Evolutionary conservation across 345 rosid species (phyloP).

Genomic region (Bretschneidera sinensis): DNA sequence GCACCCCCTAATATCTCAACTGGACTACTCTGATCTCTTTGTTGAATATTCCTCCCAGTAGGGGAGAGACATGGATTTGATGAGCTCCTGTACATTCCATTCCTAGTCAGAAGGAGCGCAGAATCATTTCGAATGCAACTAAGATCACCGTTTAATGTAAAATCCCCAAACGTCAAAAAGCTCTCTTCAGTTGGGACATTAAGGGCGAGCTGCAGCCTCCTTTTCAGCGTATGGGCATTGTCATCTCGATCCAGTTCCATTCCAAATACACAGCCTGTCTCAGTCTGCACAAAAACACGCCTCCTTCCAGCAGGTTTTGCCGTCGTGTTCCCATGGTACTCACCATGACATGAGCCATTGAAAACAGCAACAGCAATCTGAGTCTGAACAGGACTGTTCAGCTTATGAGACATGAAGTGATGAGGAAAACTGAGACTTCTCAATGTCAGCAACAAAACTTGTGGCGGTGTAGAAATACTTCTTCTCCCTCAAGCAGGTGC

Average conservation of each 20-base stretch:
- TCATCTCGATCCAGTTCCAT: conserved; percentile 55
- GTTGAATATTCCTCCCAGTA: conserved; percentile 40
- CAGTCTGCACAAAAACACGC: conserved; percentile 60
- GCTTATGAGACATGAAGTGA: conserved; percentile 27
- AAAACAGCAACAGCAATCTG: conserved; percentile 52
- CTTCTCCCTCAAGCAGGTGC: conserved; percentile 21
- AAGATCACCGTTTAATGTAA: conserved; percentile 46
- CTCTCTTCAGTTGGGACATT: conserved; percentile 50
- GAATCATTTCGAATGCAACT: conserved; percentile 56
- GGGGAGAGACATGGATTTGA: conserved; percentile 66
- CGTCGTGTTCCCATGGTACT: conserved; percentile 31
- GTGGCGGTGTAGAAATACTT: conserved; percentile 16
- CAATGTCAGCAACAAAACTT: conserved; percentile 2
- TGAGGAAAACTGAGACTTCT: not conserved
- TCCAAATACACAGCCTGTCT: conserved; percentile 60
- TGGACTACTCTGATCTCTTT: conserved; percentile 44
- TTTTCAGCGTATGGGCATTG: conserved; percentile 51
- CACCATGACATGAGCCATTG: conserved; percentile 41
- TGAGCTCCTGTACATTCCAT: conserved; percentile 47
- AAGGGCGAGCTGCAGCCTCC: conserved; percentile 49
- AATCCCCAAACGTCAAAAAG: conserved; percentile 57
- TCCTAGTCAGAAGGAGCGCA: conserved; percentile 51
- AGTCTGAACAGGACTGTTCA: conserved; percentile 41
- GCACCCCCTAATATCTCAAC: conserved; percentile 52
- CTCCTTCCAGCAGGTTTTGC: conserved; percentile 40